Conservation (phyloP, 139 green algal species). For the Desmodesmus armatus region DNA sequence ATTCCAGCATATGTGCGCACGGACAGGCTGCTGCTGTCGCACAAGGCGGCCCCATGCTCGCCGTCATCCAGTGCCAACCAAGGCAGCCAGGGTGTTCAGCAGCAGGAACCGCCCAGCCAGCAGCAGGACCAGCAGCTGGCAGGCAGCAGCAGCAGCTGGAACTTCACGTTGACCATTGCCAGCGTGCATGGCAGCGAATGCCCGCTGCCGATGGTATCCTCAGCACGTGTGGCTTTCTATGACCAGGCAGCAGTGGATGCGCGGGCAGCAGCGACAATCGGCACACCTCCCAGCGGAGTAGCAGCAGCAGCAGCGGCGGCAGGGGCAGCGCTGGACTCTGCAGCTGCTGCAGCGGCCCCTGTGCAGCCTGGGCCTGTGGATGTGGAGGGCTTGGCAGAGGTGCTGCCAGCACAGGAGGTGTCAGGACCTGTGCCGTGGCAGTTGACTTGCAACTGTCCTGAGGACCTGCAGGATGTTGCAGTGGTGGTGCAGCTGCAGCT, state of each 20-base stretch:
- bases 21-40: constrained; percentile 54
- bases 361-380: too few species aligned
- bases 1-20: constrained; percentile 56
- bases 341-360: neutral
- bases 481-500: constrained; percentile 41
- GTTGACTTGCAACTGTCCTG: constrained; percentile 11
- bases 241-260: too few species aligned
- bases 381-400: constrained; percentile 2
- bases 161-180: constrained; percentile 55
- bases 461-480: neutral
- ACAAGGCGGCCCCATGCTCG: constrained; percentile 1
- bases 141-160: constrained; percentile 17
- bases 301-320: constrained; percentile 22
- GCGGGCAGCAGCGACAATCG: neutral
- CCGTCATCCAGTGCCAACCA: constrained; percentile 7
- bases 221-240: neutral
- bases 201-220: constrained; percentile 72
- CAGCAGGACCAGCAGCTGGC: neutral
- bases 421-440: constrained; percentile 14
- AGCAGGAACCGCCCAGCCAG: constrained; percentile 11
- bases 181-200: constrained; percentile 65
- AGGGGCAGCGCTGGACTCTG: neutral
- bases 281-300: neutral
- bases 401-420: neutral
- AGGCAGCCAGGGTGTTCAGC: neutral